Evolutionary conservation across 345 rosid genomes (phyloP).

Genomic region (Pugionium cornutum): DNA sequence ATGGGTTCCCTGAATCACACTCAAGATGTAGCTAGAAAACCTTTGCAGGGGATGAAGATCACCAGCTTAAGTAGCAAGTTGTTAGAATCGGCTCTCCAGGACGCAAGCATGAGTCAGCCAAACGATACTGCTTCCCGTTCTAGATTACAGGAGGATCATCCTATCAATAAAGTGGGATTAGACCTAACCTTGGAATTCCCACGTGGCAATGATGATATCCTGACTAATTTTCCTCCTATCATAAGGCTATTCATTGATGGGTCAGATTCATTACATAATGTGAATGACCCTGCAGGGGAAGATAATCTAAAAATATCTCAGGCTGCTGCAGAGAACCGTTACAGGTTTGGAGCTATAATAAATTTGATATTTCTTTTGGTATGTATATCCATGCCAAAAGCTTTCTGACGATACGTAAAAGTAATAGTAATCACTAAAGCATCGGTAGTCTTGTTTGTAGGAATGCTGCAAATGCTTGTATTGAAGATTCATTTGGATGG

Average conservation of each 20-base stretch:
- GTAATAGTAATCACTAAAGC: slow-evolving; percentile 5
- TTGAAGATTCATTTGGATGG: slow-evolving; percentile 61
- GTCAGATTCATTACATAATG: slow-evolving; percentile 41
- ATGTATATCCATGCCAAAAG: slow-evolving; percentile 1
- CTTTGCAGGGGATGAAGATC: slow-evolving; percentile 54
- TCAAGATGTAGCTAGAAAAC: slow-evolving; percentile 44
- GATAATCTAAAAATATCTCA: slow-evolving; percentile 51
- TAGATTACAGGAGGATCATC: slow-evolving; percentile 47
- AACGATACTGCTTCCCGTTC: slow-evolving; percentile 44
- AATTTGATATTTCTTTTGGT: not conserved
- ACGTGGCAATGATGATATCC: slow-evolving; percentile 47
- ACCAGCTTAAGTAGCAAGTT: slow-evolving; percentile 57
- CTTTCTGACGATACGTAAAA: not conserved
- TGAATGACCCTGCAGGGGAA: slow-evolving; percentile 42
- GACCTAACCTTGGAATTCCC: slow-evolving; percentile 75
- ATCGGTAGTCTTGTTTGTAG: slow-evolving; percentile 42
- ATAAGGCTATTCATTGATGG: slow-evolving; percentile 58
- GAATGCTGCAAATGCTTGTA: slow-evolving; percentile 63
- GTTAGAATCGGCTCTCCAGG: slow-evolving; percentile 70
- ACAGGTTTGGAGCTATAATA: slow-evolving; percentile 54
- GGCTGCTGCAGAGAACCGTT: slow-evolving; percentile 66
- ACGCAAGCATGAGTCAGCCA: slow-evolving; percentile 46
- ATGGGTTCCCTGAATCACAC: slow-evolving; percentile 46
- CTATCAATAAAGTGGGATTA: slow-evolving; percentile 47
- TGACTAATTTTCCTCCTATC: slow-evolving; percentile 53